Evolutionary conservation across 352 stramenopile genomes (phyloP).

Genomic region (Labyrinthula sp.): DNA sequence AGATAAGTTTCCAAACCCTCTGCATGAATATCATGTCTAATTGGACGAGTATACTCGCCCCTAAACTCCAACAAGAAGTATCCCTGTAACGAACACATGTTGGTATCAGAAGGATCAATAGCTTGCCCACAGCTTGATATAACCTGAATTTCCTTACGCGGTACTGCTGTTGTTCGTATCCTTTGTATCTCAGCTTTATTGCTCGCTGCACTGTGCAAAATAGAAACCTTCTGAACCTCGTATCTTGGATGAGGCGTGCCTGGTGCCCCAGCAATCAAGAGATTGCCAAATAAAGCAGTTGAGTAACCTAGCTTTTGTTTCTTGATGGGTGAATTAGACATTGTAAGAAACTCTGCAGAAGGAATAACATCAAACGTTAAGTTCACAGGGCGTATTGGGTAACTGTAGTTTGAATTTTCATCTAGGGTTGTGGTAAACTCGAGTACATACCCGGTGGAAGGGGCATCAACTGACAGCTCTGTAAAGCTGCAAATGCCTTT

Average conservation of each 20-base stretch:
- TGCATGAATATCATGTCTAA: constrained; percentile 17
- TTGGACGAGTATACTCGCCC: neutral
- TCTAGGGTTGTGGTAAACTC: constrained; percentile 20
- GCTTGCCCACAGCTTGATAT: constrained; percentile 11
- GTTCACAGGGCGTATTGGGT: constrained; percentile 1
- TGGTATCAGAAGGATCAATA: too few relatives aligned
- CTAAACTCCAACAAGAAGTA: constrained; percentile 17
- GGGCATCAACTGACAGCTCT: constrained; percentile 5
- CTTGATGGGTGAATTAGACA: neutral
- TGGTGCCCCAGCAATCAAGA: constrained; percentile 8
- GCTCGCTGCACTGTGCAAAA: neutral
- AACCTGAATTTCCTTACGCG: constrained; percentile 14
- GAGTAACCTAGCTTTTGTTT: constrained; percentile 13
- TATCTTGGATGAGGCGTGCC: neutral
- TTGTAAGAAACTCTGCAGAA: constrained; percentile 17
- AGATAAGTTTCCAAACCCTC: constrained; percentile 18
- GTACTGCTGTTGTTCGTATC: neutral
- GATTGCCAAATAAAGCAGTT: constrained; percentile 11
- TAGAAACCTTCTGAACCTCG: constrained; percentile 22
- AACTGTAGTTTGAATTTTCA: too few relatives aligned
- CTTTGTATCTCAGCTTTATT: constrained; percentile 9
- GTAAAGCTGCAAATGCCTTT: constrained; percentile 10
- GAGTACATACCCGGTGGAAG: constrained; percentile 8
- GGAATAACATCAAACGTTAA: constrained; percentile 14
- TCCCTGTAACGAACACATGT: neutral